Base-by-base conservation (phyloP, 2,329 filamentous ascomycete species). In the Scedosporium dehoogii region DNA sequence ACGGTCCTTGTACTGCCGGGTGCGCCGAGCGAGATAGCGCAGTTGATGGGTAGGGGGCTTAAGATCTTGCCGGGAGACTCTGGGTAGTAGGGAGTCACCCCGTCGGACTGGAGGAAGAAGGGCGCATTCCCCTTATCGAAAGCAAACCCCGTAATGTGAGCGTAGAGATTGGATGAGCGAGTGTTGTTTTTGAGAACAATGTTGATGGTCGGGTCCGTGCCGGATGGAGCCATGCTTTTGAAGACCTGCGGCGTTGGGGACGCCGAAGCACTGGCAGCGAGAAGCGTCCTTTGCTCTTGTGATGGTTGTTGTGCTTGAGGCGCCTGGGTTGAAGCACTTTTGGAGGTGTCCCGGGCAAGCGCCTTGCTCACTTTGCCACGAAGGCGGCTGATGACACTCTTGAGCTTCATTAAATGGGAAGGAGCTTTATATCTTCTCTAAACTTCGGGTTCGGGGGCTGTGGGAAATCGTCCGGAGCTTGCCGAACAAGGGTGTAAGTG, bases 91-190 rank as follows among this genome's bases (percentile, higher is more conserved):
- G 83, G 73, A 4, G 85, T 88, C 61, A 76, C 74, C 57, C 89
- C 89, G 69, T 92, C 88, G 14, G 86, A 75, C 67, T 82, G 76
- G 27, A 92, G 77, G 53, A 92, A 76, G 64, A 87, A 80, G 21
- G 86, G 77, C 14, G 78, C 78, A 67, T 84, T 83, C 70, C 81
- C 79, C 18, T 82, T 81, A 70, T 85, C 80, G 55, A 87, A 70
- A 38, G 85, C 84, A 18, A 79, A 77, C 21, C 89, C 89, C 1
- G 86, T 92, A 69, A 94, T 81, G 71, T 90, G 88, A 21, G 85
- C 88, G 68, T 84, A 91, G 33, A 77, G 69, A 58, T 53, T 81
- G 60, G 76, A 74, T 1, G 86, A 86, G 33, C 75, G 75, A 1
- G 87, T 88, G 67, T 83, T 82, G 75, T 92, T 92, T 67, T 81